These are phyloP conservation scores for Evansstolkia leycettana DNA, from an alignment of 495 filamentous ascomycete genomes.

Conservation along the genomic window DNA sequence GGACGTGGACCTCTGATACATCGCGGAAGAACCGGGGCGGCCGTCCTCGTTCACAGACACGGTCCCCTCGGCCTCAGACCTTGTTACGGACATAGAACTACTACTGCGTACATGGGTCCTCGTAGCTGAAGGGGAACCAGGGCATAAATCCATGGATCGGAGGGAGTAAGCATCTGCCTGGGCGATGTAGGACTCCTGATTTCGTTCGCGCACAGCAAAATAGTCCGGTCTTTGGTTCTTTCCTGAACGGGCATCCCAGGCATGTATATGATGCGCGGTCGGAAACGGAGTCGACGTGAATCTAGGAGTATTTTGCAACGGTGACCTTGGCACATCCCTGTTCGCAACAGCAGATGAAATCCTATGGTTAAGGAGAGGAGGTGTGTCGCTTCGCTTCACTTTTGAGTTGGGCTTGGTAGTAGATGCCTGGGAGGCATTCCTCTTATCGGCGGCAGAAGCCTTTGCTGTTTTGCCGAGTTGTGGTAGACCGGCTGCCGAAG, in stretches of 20 bases:
- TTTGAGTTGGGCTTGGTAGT: slow-evolving; percentile 5
- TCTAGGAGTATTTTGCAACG: no score
- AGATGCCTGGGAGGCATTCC: slow-evolving; percentile 9
- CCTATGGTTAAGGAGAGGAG: slow-evolving; percentile 1
- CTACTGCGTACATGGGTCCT: slow-evolving; percentile 37
- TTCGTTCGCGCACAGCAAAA: slow-evolving; percentile 40
- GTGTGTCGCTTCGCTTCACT: slow-evolving; percentile 5
- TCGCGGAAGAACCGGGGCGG: slow-evolving; percentile 18
- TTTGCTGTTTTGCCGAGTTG: slow-evolving; percentile 8
- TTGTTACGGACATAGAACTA: slow-evolving; percentile 33
- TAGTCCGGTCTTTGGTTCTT: slow-evolving; percentile 28
- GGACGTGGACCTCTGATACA: slow-evolving; percentile 20
- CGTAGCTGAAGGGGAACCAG: slow-evolving; percentile 34
- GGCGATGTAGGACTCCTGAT: slow-evolving; percentile 44
- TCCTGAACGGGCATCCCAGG: slow-evolving; percentile 5
- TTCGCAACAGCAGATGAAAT: slow-evolving; percentile 16
- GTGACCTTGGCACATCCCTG: slow-evolving; percentile 27
- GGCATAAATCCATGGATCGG: slow-evolving; percentile 30
- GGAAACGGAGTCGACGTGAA: not conserved
- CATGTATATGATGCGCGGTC: slow-evolving; percentile 6
- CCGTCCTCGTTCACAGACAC: slow-evolving; percentile 19
- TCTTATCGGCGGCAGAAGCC: slow-evolving; percentile 11
- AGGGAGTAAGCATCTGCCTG: slow-evolving; percentile 50
- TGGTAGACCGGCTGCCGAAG: slow-evolving; percentile 3
- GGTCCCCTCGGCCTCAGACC: slow-evolving; percentile 32